A percentile compares a stretch with the other conserved stretches of the same genome.
phyloP scores from a whole-genome alignment of 164 flowering plant genomes.

The Stephania cephalantha region DNA sequence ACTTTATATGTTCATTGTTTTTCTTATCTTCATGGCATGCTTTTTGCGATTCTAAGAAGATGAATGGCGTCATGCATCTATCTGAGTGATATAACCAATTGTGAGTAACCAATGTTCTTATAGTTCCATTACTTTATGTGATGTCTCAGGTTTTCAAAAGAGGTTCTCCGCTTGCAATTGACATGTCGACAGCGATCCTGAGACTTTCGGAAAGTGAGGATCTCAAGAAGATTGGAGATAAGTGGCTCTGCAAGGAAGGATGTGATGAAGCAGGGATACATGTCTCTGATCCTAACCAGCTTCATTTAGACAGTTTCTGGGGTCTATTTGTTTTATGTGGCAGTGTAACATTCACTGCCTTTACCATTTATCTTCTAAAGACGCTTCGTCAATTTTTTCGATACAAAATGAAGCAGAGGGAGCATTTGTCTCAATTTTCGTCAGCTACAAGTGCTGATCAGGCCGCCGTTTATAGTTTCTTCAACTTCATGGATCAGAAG shows the following conservation, averaged over 20 bases:
- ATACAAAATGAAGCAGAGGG: slow-evolving; percentile 33
- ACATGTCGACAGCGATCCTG: slow-evolving; percentile 64
- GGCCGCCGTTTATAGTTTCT: slow-evolving; percentile 29
- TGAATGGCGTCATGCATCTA: no score
- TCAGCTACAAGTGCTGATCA: slow-evolving; percentile 25
- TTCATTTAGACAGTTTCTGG: slow-evolving; percentile 57
- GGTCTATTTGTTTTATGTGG: slow-evolving; percentile 63
- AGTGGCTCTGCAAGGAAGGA: slow-evolving; percentile 51
- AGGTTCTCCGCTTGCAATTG: slow-evolving; percentile 59
- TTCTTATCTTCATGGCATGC: no score
- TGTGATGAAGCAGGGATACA: slow-evolving; percentile 28
- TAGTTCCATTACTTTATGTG: background rate
- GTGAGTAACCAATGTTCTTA: background rate
- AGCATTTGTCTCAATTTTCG: slow-evolving; percentile 14
- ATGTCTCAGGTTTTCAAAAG: slow-evolving; percentile 50
- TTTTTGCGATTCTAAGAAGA: no score
- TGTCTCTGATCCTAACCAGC: slow-evolving; percentile 37
- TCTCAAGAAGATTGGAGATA: slow-evolving; percentile 40
- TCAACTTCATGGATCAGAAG: slow-evolving; percentile 63
- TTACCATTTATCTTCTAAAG: slow-evolving; percentile 37
- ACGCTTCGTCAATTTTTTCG: slow-evolving; percentile 37
- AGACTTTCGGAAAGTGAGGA: slow-evolving; percentile 51
- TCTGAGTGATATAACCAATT: no score
- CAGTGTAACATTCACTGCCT: slow-evolving; percentile 26
- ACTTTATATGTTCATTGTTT: no score